Percentiles rank a stretch among this genome's conserved stretches.
phyloP scores from a whole-genome alignment of 345 rosid species.

The Arabidopsis suecica region DNA sequence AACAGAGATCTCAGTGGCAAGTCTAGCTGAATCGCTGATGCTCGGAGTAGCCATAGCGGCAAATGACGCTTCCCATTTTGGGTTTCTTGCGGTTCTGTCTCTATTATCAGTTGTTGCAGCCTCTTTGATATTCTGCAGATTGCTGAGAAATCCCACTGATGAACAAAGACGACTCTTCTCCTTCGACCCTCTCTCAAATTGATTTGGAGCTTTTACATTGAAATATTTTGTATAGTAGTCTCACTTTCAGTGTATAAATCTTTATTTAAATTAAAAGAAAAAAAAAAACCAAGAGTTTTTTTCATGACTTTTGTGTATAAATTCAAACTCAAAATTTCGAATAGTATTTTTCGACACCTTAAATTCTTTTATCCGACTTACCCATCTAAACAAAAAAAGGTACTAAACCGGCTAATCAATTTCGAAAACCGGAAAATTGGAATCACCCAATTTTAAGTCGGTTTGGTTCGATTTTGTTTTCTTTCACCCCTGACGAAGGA shows the following conservation, averaged over 20 bases:
- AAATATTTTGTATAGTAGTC: constrained; percentile 38
- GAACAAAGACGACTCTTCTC: constrained; percentile 81
- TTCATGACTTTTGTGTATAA: not conserved
- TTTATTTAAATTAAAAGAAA: not conserved
- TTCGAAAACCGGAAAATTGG: not conserved
- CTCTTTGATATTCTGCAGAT: constrained; percentile 83
- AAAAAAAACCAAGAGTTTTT: not conserved
- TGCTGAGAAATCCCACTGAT: constrained; percentile 84
- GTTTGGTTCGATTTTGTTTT: constrained; percentile 10
- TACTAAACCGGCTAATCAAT: not conserved
- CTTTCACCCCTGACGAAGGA: not conserved
- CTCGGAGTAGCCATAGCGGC: constrained; percentile 86
- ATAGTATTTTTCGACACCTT: no score
- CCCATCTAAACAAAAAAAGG: no score
- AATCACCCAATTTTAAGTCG: not conserved
- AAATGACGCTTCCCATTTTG: constrained; percentile 83
- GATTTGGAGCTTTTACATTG: constrained; percentile 22
- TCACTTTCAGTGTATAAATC: constrained; percentile 24
- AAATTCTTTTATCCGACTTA: no score
- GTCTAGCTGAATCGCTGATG: constrained; percentile 90
- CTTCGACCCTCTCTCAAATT: constrained; percentile 44
- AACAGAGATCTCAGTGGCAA: constrained; percentile 88
- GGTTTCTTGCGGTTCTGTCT: constrained; percentile 70
- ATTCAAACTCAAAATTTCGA: not conserved
- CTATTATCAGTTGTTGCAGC: constrained; percentile 88